A percentile compares a stretch with the other conserved stretches of the same genome.
phyloP scores from a whole-genome alignment of 2,329 filamentous ascomycete genomes.

The Akanthomyces lecanii region DNA sequence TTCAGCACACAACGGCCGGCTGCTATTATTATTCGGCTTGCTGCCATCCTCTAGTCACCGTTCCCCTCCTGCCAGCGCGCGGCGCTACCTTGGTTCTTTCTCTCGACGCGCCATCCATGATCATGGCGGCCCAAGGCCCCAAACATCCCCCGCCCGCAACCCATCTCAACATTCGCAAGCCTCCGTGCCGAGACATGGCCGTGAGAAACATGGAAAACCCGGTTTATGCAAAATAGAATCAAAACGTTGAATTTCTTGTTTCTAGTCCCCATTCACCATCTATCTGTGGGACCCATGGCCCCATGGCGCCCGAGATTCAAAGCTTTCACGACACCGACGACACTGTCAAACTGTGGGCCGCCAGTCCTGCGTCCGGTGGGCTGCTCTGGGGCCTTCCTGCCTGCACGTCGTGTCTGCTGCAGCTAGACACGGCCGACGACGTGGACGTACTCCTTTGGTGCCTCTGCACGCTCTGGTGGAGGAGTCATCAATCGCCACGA shows the following conservation, averaged over 20 bases:
- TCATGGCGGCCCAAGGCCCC: no score
- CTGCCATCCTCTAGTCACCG: background rate
- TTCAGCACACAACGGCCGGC: no score
- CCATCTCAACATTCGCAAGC: no score
- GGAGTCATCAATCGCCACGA: background rate
- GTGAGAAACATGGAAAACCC: background rate
- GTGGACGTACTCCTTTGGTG: background rate
- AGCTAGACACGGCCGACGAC: background rate
- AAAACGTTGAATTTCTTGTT: background rate
- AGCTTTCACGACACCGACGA: conserved; percentile 11
- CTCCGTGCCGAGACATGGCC: no score
- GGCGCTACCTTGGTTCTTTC: no score
- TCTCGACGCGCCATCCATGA: no score
- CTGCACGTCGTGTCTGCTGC: conserved; percentile 5
- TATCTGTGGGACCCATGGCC: background rate
- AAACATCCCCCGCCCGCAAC: no score
- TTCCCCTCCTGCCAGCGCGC: no score
- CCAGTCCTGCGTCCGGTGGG: background rate
- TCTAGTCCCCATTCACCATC: background rate
- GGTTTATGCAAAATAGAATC: background rate
- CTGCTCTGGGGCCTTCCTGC: background rate
- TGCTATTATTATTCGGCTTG: no score
- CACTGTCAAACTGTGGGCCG: background rate
- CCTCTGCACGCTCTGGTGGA: background rate
- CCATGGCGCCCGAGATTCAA: background rate